These are phyloP conservation scores for Xylariaceae sp. DNA, from an alignment of 2,329 filamentous ascomycete genomes.

Conservation along the genomic window DNA sequence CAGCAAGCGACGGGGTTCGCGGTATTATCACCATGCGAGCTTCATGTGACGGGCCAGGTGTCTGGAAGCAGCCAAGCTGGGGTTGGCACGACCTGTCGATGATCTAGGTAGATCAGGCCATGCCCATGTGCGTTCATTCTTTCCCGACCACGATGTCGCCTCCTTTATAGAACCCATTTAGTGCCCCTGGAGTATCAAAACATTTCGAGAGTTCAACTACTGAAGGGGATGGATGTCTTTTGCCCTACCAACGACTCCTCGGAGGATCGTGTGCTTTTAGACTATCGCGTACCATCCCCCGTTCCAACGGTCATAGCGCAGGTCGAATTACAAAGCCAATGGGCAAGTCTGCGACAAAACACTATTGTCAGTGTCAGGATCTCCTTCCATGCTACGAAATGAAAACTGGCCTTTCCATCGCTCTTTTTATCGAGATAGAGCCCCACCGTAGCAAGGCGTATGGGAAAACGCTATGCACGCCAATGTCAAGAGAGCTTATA, in stretches of 20 bases:
- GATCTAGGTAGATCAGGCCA: too few relatives aligned
- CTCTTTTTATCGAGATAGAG: slow-evolving; percentile 41
- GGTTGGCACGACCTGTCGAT: too few relatives aligned
- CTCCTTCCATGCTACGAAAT: slow-evolving; percentile 45
- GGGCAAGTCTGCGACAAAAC: slow-evolving; percentile 48
- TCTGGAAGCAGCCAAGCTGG: too few relatives aligned
- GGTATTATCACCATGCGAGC: too few relatives aligned
- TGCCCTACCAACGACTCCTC: slow-evolving; percentile 22
- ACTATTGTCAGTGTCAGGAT: slow-evolving; percentile 45
- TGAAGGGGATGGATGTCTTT: too few relatives aligned
- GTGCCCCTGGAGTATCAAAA: background rate
- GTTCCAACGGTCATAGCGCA: slow-evolving; percentile 53
- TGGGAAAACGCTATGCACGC: slow-evolving; percentile 49
- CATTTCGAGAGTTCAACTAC: too few relatives aligned
- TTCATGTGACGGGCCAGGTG: too few relatives aligned
- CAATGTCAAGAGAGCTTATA: slow-evolving; percentile 51
- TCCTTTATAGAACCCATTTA: background rate
- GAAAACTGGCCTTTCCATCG: slow-evolving; percentile 53
- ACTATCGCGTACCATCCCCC: slow-evolving; percentile 47
- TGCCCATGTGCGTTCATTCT: too few relatives aligned
- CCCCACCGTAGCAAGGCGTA: too few relatives aligned
- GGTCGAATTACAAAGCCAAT: slow-evolving; percentile 51
- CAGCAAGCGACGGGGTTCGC: too few relatives aligned
- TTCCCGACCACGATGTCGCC: background rate
- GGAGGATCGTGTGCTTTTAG: slow-evolving; percentile 40